These are phyloP conservation scores for Russula vinacea DNA, from an alignment of 768 basidiomycete species.

Conservation along the genomic window DNA sequence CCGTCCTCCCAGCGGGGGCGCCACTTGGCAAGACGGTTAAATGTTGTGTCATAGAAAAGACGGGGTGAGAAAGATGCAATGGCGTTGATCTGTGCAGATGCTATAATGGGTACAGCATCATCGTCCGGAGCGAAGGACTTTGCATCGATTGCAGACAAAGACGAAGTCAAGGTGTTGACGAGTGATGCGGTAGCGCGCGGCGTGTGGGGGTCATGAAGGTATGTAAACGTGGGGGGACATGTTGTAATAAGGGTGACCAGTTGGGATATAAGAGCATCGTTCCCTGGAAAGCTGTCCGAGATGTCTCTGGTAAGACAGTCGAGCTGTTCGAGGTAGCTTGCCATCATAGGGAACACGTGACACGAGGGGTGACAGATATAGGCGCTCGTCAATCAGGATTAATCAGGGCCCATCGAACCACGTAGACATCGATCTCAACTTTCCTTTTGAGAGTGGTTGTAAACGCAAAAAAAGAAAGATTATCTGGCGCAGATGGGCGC, in stretches of 20 bases:
- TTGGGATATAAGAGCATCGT: slow-evolving; percentile 29
- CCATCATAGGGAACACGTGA: slow-evolving; percentile 22
- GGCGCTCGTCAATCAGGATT: slow-evolving; percentile 3
- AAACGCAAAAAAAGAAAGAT: neutral
- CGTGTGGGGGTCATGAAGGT: slow-evolving; percentile 56
- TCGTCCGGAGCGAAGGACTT: neutral
- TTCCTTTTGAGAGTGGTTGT: slow-evolving; percentile 6
- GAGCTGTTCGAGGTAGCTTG: slow-evolving; percentile 25
- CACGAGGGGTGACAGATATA: neutral
- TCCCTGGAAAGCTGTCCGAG: slow-evolving; percentile 31
- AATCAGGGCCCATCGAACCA: neutral
- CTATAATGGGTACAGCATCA: slow-evolving; percentile 33
- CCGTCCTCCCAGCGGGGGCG: slow-evolving; percentile 57
- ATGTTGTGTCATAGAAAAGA: slow-evolving; percentile 60
- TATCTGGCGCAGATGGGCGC: neutral
- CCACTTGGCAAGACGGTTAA: slow-evolving; percentile 61
- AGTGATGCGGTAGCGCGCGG: slow-evolving; percentile 46
- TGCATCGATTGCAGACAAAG: slow-evolving; percentile 26
- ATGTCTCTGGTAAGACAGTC: slow-evolving; percentile 23
- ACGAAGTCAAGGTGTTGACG: slow-evolving; percentile 41
- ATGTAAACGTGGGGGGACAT: slow-evolving; percentile 62
- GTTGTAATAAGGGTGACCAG: slow-evolving; percentile 36
- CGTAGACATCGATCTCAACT: neutral
- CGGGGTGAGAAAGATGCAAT: slow-evolving; percentile 59
- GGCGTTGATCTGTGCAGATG: slow-evolving; percentile 51